Conservation (phyloP, 306 rosid species). For the Ammopiptanthus mongolicus region DNA sequence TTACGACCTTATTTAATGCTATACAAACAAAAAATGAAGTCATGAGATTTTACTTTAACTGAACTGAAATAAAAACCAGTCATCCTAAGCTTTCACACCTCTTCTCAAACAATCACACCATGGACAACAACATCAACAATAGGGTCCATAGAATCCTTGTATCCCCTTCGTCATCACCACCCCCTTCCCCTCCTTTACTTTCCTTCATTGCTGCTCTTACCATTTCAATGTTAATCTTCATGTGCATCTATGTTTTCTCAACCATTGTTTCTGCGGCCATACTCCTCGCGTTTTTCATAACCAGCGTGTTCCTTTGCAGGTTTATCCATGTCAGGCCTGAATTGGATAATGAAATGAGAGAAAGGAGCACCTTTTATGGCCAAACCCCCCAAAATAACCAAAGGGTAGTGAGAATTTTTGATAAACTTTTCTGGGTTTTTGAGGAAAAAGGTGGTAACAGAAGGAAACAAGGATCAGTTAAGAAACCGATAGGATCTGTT, state of each 20-base stretch:
- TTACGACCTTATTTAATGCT: neutral
- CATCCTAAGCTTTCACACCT: neutral
- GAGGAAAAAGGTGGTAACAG: neutral
- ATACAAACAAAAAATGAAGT: neutral
- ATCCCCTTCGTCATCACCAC: neutral
- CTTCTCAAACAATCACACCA: neutral
- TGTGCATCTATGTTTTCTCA: neutral
- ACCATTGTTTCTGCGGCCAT: neutral
- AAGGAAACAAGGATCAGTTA: neutral
- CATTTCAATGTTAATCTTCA: neutral
- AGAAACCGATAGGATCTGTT: neutral
- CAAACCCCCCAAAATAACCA: neutral
- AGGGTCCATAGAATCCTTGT: neutral
- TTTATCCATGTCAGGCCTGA: neutral
- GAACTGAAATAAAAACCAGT: neutral
- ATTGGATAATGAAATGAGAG: neutral
- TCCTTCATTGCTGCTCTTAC: slow-evolving; percentile 4
- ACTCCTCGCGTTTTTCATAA: neutral
- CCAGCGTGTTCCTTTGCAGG: neutral
- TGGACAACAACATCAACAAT: neutral
- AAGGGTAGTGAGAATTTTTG: slow-evolving; percentile 2
- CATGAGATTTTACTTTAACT: neutral
- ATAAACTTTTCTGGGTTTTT: neutral
- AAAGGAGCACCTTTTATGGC: neutral
- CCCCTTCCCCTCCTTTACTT: neutral